Evolutionary conservation across 1,284 basidiomycete species (phyloP), one percentile per base, ranked within the genome.

Genomic region (Pyrrhoderma lamaoense): DNA sequence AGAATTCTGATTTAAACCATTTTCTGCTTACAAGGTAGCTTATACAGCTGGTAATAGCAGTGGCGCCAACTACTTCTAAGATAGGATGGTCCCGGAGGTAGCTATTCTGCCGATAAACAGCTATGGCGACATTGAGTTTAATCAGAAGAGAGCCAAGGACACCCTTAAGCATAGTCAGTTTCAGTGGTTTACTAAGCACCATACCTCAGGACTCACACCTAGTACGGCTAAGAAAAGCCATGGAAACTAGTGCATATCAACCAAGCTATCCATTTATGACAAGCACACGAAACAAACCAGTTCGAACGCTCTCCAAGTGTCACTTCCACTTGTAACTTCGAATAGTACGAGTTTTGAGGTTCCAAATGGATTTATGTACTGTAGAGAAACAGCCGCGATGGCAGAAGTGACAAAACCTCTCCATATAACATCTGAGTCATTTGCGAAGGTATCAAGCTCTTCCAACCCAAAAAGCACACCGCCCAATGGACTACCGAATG

Each of bases 271-370:
- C 14, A 39, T 16, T 25, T 34, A 35, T 35, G 55, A n/a, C 21
- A 31, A 36, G 34, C 21, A 7, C 48, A 23, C 19, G 50, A 57
- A 44, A 38, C 73, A 48, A 58, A 85, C 82, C 59, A 87, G 64
- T 63, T 87, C 84, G 60, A 87, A 87, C 0, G 77, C 79, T 47
- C 79, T 69, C 84, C 84, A 87, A 1, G 74, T 76, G 57, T 79
- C 76, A 38, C 71, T 72, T 2, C 70, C 70, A 54, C 73, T 77
- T 1, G 79, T 81, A 7, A 84, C 81, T 64, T 81, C 77, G 59
- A 86, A 87, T 9, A 87, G 66, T 9, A 86, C 83, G n/a, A 87
- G 71, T 59, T 86, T 86, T 9, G 78, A 74, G 3, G 82, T 86
- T 46, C 80, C 79, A 62, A 86, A 86, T 1, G 84, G 84, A 61